Base-by-base conservation (phyloP, 768 basidiomycete species). In the Cyclocybe cylindracea region DNA sequence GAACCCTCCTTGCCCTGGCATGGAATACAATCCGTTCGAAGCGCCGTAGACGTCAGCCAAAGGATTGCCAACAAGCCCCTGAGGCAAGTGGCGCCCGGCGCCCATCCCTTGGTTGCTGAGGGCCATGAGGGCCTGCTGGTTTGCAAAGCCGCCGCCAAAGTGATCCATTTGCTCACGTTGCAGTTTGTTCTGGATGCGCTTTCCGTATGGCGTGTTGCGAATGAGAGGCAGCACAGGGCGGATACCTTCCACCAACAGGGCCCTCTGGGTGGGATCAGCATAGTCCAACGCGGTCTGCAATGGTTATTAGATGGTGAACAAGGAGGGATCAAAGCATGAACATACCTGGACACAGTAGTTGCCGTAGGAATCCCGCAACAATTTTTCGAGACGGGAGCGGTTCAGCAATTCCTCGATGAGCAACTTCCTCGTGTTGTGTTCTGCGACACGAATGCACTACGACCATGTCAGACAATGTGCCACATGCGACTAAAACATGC, bases 131-230 rank as follows among this genome's bases (percentile, higher is more conserved):
- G 77, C 68, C 60, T 84, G 83, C 60, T 82, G 84, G 63, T 77
- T 78, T 52, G 82, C 78, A 65, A 84, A 85, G 49, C 78, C 77
- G 42, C 78, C 4, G 24, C 24, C 77, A 54, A 78, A 86, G 49
- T 74, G 78, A 59, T 90, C 89, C 71, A 89, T 79, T 61, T 92
- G 90, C 72, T 96, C 94, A 51, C 96, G 91, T 71, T 97, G 95
- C 48, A 98, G 77, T 74, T 98, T 98, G 77, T 94, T 95, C 71
- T 98, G 96, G 64, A 99, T 99, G 39, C 97, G 87, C 77, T 99
- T 99, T 61, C 97, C 97, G 62, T 99, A 99, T 6, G 97, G 97
- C 8, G 97, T 99, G 73, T 99, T 99, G 64, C 97, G 90, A 66
- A 99, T 99, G 62, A 98, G 80, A 2, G 97, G 97, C 19, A 99